These are phyloP conservation scores for Hirschfeldia incana DNA, from an alignment of 345 rosid species.

Conservation along the genomic window DNA sequence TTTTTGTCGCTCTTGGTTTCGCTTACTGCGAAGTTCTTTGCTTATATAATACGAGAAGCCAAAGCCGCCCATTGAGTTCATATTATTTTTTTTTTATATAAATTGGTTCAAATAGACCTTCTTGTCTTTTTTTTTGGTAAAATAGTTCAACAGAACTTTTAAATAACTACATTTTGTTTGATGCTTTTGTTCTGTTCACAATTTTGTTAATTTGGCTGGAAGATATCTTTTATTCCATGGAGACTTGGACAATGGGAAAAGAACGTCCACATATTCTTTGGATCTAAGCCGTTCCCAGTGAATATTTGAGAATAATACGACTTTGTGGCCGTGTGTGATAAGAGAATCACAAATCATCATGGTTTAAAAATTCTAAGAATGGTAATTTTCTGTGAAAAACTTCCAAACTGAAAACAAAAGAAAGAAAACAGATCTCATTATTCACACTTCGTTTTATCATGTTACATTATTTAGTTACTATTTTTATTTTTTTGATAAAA, in stretches of 20 bases:
- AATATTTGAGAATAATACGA: conserved; percentile 29
- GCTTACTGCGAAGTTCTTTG: conserved; percentile 16
- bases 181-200: conserved; percentile 30
- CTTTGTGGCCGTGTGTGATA: conserved; percentile 19
- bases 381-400: background rate
- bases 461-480: background rate
- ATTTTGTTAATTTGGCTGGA: conserved; percentile 18
- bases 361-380: background rate
- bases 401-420: background rate
- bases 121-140: too few species aligned
- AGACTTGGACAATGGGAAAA: conserved; percentile 3
- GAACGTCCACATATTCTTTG: conserved; percentile 38
- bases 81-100: background rate
- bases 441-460: background rate
- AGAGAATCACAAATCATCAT: conserved; percentile 23
- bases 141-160: too few species aligned
- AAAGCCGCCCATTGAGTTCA: conserved; percentile 23
- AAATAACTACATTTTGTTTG: conserved; percentile 16
- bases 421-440: background rate
- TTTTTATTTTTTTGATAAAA: too few species aligned
- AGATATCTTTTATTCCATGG: conserved; percentile 29
- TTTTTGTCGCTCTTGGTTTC: conserved; percentile 45
- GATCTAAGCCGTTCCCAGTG: conserved; percentile 38
- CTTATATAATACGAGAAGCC: conserved; percentile 46
- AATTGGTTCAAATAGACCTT: background rate